Evolutionary conservation across 108 stramenopile species (phyloP).

Genomic region (Pelagomonas calceolata): DNA sequence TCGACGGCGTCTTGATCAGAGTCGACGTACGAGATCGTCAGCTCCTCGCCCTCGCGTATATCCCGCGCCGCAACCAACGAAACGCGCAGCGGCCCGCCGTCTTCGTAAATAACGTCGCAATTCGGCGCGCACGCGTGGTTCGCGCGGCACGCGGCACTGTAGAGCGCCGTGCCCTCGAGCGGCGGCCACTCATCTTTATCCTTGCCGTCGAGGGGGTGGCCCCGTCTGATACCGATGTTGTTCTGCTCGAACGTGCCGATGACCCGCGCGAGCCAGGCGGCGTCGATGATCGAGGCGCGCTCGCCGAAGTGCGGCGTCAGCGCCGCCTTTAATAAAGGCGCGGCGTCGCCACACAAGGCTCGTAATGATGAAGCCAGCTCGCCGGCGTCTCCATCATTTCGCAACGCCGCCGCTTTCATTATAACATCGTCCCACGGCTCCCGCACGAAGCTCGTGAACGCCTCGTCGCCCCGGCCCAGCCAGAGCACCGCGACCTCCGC

Average conservation of each 20-base stretch:
- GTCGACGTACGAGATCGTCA: conserved; percentile 65
- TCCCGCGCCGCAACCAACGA: conserved; percentile 49
- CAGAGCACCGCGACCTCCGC: neutral
- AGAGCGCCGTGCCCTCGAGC: conserved; percentile 75
- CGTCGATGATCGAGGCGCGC: neutral
- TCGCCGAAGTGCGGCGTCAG: neutral
- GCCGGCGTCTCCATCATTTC: neutral
- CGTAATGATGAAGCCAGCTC: neutral
- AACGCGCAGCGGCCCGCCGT: conserved; percentile 42
- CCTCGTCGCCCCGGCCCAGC: neutral
- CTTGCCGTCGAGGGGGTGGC: conserved; percentile 6
- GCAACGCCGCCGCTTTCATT: neutral
- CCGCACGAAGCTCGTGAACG: neutral
- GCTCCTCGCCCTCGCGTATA: conserved; percentile 61
- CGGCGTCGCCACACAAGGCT: neutral
- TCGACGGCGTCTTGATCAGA: conserved; percentile 21
- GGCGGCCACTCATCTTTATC: conserved; percentile 36
- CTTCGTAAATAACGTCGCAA: conserved; percentile 39
- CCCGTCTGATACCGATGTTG: conserved; percentile 34
- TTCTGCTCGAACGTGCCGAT: conserved; percentile 53
- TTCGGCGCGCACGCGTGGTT: conserved; percentile 73
- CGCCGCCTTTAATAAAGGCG: neutral
- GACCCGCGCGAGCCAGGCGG: conserved; percentile 9
- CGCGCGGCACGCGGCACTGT: conserved; percentile 58
- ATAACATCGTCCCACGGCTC: neutral